Base-by-base conservation (phyloP, 768 basidiomycete genomes). In the Leccinum disarticulatum region DNA sequence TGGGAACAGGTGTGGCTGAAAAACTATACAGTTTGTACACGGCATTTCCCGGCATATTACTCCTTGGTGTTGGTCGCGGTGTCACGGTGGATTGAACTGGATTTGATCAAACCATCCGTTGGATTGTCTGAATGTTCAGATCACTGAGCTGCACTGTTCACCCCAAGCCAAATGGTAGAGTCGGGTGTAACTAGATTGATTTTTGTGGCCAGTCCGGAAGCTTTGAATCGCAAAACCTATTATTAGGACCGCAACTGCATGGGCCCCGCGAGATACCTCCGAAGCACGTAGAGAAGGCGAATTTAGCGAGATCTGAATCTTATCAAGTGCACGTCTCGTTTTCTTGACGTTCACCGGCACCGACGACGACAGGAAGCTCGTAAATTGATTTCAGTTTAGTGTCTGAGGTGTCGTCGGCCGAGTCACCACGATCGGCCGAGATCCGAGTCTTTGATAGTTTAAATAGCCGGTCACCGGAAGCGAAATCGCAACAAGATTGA, bases 1-100 rank as follows among this genome's bases (percentile, higher is more conserved):
- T 6, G 11, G 8, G 57, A 50, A 19, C 22, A 50, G n/a, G 14
- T 64, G 72, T 74, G 73, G 73, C 73, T 74, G 74, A 74, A 62
- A 41, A 74, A 75, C 73, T 74, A 43, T 74, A 46, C 59, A 74
- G 73, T 65, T 68, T 36, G 9, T 1, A 3, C 5, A 22, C 69
- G 73, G 73, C 61, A 59, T 27, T 38, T 59, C 35, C 72, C 72
- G 70, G 30, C 4, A 27, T 14, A 13, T 13, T 22, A 22, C 22
- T 22, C 22, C 22, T 22, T 22, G 22, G 22, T 22, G 22, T 22
- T 13, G 41, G 41, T 46, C 30, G 1, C 8, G 30, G 8, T 30
- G 30, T 30, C 30, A 30, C 30, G 8, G 10, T 11, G n/a, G n/a
- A n/a, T n/a, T n/a, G n/a, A n/a, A n/a, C n/a, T n/a, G 43, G 4